Base-by-base conservation (phyloP, 352 stramenopile species). In the Peronospora destructor region DNA sequence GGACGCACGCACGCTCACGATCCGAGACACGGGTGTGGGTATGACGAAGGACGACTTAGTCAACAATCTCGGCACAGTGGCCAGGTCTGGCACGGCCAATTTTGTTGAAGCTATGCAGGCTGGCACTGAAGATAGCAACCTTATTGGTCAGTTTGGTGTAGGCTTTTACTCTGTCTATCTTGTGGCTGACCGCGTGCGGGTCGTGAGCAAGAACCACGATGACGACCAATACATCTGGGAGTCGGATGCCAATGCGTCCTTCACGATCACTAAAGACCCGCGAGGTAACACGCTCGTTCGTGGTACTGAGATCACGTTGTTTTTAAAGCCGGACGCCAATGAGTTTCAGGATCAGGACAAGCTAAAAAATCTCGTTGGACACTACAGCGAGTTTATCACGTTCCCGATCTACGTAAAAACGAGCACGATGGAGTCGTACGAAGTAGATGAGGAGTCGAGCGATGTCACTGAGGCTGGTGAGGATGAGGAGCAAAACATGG, bases 161-260 rank as follows among this genome's bases (percentile, higher is more conserved):
- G 97, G 97, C 28, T 99, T 99, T 71, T 99, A 99, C 76, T 98
- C 95, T 9, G 87, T 98, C 21, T 99, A 99, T 74, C 68, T 99
- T 13, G 95, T 99, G 6, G 85, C 94, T 0, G 94, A 99, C 73
- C 76, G 79, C 38, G 92, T 98, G 40, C 85, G 91, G 45, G 96
- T 99, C 28, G 79, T 97, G 19, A 97, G 85, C 53, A 99, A 99
- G 81, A 84, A 97, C 68, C 96, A 97, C 56, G 80, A 97, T 49
- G 96, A 98, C 61, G 84, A 93, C 32, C 97, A 99, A 81, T 88
- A 99, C 77, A 84, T 99, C 43, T 99, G 97, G 97, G 95, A 98
- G 60, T 98, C 93, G 39, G 91, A 95, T 30, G 97, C 97, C 57
- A 96, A 98, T 65, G 85, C 78, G 19, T 96, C 84, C 19, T 99